Evolutionary conservation across 495 filamentous ascomycete genomes (phyloP), one percentile per base, ranked within the genome.

Genomic region (Aspergillus haitiensis): DNA sequence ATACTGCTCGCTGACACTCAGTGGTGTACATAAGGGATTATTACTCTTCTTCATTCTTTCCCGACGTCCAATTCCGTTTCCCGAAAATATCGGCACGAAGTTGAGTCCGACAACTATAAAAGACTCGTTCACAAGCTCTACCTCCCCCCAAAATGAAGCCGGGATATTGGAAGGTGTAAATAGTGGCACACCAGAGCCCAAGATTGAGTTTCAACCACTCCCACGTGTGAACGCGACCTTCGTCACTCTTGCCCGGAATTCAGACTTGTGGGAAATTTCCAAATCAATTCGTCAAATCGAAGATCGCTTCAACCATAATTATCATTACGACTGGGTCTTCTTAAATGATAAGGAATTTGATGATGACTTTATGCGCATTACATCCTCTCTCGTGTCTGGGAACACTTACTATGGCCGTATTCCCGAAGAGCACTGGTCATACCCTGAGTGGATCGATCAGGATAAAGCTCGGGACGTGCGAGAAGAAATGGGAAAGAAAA

Each of bases 261-360:
- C 78, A 34, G 94, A 98, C 71, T 72, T 97, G 42, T 98, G 95
- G 95, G 94, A 98, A 34, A 97, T 98, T 65, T 88, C 92, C 27
- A 86, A 89, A 66, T 95, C 91, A 7, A 98, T 98, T 68, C 91
- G 94, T 21, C 87, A 93, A 63, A 86, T 98, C 36, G 94, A 98
- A 75, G 94, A 98, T 70, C 88, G 94, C 63, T 98, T 98, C 85
- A 98, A 98, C 75, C 84, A 86, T 64, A 88, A 92, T 52, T 98
- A 88, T 74, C 87, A 97, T 78, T 98, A 98, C 73, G 94, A 98
- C 69, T 98, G 94, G 94, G 95, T 98, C 32, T 98, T 98, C 78
- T 74, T 98, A 62, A 98, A 98, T 72, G 94, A 98, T 70, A 83
- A 91, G 69, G 88, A 91, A 2, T 98, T 98, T 66, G 89, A 96